These are phyloP conservation scores for Xylariaceae sp. DNA, from an alignment of 2,329 filamentous ascomycete species.

Conservation along the genomic window DNA sequence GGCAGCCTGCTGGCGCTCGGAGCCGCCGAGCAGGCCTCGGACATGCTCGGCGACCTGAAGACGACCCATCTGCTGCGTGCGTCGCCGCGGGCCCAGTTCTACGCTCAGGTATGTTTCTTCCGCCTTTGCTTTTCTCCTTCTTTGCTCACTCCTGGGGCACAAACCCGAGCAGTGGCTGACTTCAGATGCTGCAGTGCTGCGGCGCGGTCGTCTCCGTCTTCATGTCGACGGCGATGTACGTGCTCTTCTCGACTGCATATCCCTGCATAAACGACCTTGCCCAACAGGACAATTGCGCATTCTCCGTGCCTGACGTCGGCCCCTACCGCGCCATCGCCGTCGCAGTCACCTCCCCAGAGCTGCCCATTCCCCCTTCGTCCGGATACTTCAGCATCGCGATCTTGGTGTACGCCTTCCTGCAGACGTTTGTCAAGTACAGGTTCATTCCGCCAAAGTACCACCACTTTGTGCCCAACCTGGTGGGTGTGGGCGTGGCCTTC, in stretches of 20 bases:
- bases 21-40: constrained; percentile 45
- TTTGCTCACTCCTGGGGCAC: too few relatives aligned
- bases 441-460: too few relatives aligned
- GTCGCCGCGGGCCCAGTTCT: constrained; percentile 57
- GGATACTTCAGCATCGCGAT: too few relatives aligned
- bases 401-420: too few relatives aligned
- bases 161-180: too few relatives aligned
- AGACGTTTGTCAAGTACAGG: too few relatives aligned
- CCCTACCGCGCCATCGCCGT: constrained; percentile 60
- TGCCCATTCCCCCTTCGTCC: constrained; percentile 46
- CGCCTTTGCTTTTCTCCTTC: too few relatives aligned
- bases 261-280: constrained; percentile 59
- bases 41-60: constrained; percentile 56
- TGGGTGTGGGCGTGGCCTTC: constrained; percentile 52
- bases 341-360: constrained; percentile 49
- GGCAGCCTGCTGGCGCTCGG: constrained; percentile 52
- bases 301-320: constrained; percentile 54
- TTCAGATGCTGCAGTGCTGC: too few relatives aligned
- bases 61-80: constrained; percentile 61
- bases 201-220: constrained; percentile 59
- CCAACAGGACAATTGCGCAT: constrained; percentile 44
- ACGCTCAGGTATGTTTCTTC: constrained; percentile 57
- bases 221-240: constrained; percentile 58
- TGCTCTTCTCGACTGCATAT: constrained; percentile 61
- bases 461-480: constrained; percentile 54